A percentile compares a stretch with the other conserved stretches of the same genome.
phyloP scores from a whole-genome alignment of 352 stramenopile genomes.

The Pythium phragmiticola region DNA sequence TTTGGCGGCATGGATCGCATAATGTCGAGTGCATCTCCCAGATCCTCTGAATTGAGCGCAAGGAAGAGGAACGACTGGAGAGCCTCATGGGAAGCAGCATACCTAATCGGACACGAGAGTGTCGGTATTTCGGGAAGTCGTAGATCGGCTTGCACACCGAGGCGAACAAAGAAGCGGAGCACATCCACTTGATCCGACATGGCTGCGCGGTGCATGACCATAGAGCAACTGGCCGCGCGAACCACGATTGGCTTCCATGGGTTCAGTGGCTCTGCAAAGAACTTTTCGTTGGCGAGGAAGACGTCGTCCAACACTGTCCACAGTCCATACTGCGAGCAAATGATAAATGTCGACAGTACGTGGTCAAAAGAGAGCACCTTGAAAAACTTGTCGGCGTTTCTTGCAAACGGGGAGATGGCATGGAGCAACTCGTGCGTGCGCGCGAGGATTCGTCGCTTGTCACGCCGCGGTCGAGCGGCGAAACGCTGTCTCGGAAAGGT shows the following conservation, averaged over 20 bases:
- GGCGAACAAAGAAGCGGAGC: conserved; percentile 43
- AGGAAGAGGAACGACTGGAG: conserved; percentile 47
- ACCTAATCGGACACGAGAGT: conserved; percentile 42
- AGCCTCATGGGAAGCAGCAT: conserved; percentile 41
- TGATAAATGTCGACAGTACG: conserved; percentile 42
- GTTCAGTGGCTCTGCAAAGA: conserved; percentile 40
- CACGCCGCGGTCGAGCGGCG: conserved; percentile 4
- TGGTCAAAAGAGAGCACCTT: conserved; percentile 41
- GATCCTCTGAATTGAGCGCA: conserved; percentile 30
- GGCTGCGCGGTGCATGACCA: conserved; percentile 51
- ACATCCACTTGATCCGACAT: conserved; percentile 41
- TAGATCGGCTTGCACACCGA: conserved; percentile 44
- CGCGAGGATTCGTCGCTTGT: conserved; percentile 27
- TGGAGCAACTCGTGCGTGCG: conserved; percentile 30
- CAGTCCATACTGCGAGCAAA: conserved; percentile 45
- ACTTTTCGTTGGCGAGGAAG: conserved; percentile 37
- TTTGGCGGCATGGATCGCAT: not conserved
- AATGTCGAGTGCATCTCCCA: conserved; percentile 23
- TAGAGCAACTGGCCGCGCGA: conserved; percentile 41
- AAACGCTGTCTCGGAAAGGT: not conserved
- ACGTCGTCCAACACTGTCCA: conserved; percentile 46
- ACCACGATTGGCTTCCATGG: conserved; percentile 48
- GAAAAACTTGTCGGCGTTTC: conserved; percentile 40
- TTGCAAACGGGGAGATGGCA: conserved; percentile 27
- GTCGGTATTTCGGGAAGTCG: conserved; percentile 29